phyloP scores from a whole-genome alignment of 441 rosid genomes.

The Gossypium schwendimanii region DNA sequence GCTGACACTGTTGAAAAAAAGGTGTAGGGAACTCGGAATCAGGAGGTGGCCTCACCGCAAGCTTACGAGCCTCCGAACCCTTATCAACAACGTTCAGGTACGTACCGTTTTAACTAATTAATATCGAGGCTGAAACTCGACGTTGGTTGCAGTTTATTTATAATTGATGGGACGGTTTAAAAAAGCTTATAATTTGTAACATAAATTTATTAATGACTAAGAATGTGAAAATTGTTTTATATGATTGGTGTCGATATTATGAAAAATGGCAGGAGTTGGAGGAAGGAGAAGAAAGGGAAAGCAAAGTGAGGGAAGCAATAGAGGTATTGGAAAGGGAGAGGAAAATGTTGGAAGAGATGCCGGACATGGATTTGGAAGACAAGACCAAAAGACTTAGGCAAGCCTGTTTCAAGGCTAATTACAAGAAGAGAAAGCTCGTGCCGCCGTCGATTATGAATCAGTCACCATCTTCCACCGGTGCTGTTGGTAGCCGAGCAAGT shows the following conservation, averaged over 20 bases:
- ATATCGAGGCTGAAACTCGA: too few relatives aligned
- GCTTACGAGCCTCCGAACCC: slow-evolving; percentile 57
- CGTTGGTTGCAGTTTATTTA: too few relatives aligned
- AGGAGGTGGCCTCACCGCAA: slow-evolving; percentile 75
- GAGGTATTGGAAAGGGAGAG: slow-evolving; percentile 53
- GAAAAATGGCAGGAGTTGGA: slow-evolving; percentile 24
- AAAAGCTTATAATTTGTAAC: too few relatives aligned
- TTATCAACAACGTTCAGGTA: slow-evolving; percentile 58
- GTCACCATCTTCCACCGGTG: neutral
- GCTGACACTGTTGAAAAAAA: slow-evolving; percentile 63
- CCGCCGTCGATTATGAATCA: neutral
- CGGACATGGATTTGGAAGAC: slow-evolving; percentile 51
- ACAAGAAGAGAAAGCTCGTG: slow-evolving; percentile 56
- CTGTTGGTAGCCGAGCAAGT: slow-evolving; percentile 4
- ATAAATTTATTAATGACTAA: too few relatives aligned
- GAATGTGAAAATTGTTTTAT: too few relatives aligned
- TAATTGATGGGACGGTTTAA: too few relatives aligned
- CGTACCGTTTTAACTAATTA: neutral
- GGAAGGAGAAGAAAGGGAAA: slow-evolving; percentile 31
- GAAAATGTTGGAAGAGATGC: slow-evolving; percentile 49
- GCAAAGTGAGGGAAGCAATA: slow-evolving; percentile 35
- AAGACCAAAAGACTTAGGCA: slow-evolving; percentile 66
- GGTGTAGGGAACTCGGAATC: slow-evolving; percentile 74
- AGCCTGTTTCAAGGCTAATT: slow-evolving; percentile 77
- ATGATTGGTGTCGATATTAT: too few relatives aligned